Base-by-base conservation (phyloP, 495 filamentous ascomycete species). In the Penicillium nucicola region DNA sequence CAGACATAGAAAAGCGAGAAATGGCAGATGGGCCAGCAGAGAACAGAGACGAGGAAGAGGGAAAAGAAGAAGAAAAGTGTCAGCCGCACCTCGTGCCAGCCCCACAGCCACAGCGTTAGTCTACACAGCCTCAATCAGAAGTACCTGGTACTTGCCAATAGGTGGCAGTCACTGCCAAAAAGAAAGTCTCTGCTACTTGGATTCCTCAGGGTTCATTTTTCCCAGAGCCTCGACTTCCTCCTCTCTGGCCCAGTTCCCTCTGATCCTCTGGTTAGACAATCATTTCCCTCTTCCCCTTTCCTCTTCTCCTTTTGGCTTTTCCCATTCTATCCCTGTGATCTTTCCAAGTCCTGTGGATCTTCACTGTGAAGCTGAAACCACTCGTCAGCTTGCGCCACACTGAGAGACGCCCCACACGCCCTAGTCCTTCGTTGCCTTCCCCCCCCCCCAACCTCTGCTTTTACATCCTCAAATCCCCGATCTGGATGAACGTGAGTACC, bases 301-400 rank as follows among this genome's bases (percentile, higher is more conserved):
- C 41, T 12, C 43, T 19, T 45, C 20, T 32, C 17, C n/a, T 15
- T 18, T 33, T 1, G 31, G 18, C 28, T 22, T 42, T n/a, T 36
- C 37, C 13, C 23, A 28, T 34, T 31, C 54, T 47, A 52, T 48
- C 41, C 50, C 52, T 41, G 6, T 28, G 25, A 28, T 28, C 25
- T 28, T 9, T 8, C 25, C 10, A 8, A 2, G 7, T 39, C 45
- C 53, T 43, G 36, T 64, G 61, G 58, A 59, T 60, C 62, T 62
- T 61, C 60, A 67, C 50, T 61, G 61, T 40, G 48, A 62, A 72
- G 69, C 72, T 74, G 70, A 76, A 73, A 64, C 49, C 44, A 50
- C 61, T 66, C 59, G 64, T 74, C 68, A 76, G 71, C 71, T 76
- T 76, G 71, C 72, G 72, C 72, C 71, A 76, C 72, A 73, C 68